Conservation (phyloP, 2,329 filamentous ascomycete species). For the Claviceps digitariae region DNA sequence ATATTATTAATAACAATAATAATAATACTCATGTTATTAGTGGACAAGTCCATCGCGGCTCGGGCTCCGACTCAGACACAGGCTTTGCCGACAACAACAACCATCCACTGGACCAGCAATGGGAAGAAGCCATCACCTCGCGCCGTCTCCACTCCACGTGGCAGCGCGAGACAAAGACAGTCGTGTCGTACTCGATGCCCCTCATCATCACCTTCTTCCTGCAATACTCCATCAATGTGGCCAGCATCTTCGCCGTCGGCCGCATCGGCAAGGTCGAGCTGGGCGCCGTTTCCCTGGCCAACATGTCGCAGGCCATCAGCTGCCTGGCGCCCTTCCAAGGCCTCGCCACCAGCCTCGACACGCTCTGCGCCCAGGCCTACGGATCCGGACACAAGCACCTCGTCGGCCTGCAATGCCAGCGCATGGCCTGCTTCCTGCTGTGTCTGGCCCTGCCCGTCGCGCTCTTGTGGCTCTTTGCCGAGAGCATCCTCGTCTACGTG, state of each 20-base stretch:
- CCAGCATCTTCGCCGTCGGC: conserved; percentile 67
- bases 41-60: neutral
- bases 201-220: conserved; percentile 60
- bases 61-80: conserved; percentile 9
- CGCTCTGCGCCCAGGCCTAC: conserved; percentile 85
- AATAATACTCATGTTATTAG: too few species aligned
- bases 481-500: conserved; percentile 42
- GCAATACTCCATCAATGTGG: conserved; percentile 75
- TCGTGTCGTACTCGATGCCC: conserved; percentile 57
- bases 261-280: conserved; percentile 53
- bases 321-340: conserved; percentile 69
- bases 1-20: too few species aligned
- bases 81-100: conserved; percentile 35
- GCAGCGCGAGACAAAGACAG: conserved; percentile 75
- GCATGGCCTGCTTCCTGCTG: conserved; percentile 69
- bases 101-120: conserved; percentile 48
- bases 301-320: conserved; percentile 70
- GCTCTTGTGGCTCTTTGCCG: conserved; percentile 56
- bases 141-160: conserved; percentile 81
- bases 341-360: conserved; percentile 83
- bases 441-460: conserved; percentile 58
- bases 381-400: conserved; percentile 82
- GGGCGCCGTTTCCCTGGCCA: conserved; percentile 33
- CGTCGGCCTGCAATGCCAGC: conserved; percentile 69
- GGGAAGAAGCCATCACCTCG: conserved; percentile 71